These are phyloP conservation scores for Lepraria neglecta DNA, from an alignment of 495 filamentous ascomycete species.

Conservation along the genomic window DNA sequence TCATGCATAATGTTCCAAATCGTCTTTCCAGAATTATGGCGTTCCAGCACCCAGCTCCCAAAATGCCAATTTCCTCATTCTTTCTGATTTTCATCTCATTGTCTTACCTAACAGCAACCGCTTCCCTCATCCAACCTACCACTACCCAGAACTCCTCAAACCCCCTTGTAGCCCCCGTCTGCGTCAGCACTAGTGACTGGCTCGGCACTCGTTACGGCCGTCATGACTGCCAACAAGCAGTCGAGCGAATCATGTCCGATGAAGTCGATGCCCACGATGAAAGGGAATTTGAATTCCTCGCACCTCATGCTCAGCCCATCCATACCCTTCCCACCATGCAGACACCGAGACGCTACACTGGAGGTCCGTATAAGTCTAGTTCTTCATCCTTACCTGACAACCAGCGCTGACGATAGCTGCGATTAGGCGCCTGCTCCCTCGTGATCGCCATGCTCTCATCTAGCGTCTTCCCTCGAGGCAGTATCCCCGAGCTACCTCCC, in stretches of 20 bases:
- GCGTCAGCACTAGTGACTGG: background rate
- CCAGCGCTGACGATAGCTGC: background rate
- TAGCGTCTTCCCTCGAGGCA: background rate
- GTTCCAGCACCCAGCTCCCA: background rate
- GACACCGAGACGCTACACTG: slow-evolving; percentile 6
- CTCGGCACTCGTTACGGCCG: background rate
- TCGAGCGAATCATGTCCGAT: background rate
- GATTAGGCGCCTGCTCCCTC: background rate
- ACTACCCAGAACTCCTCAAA: background rate
- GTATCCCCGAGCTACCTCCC: background rate
- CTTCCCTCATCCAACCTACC: background rate
- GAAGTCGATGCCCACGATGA: background rate
- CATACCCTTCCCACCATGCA: background rate
- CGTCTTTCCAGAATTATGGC: background rate
- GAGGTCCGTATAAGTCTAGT: background rate
- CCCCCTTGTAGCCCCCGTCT: background rate
- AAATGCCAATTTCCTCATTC: background rate
- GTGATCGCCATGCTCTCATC: slow-evolving; percentile 11
- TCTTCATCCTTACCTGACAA: background rate
- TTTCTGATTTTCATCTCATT: background rate
- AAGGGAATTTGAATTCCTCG: background rate
- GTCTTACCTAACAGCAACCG: background rate
- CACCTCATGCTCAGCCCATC: background rate
- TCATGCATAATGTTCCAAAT: background rate
- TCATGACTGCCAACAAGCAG: background rate